These are phyloP conservation scores for Monosporozyma yasuniensis DNA, from an alignment of 805 yeast species.

Conservation along the genomic window DNA sequence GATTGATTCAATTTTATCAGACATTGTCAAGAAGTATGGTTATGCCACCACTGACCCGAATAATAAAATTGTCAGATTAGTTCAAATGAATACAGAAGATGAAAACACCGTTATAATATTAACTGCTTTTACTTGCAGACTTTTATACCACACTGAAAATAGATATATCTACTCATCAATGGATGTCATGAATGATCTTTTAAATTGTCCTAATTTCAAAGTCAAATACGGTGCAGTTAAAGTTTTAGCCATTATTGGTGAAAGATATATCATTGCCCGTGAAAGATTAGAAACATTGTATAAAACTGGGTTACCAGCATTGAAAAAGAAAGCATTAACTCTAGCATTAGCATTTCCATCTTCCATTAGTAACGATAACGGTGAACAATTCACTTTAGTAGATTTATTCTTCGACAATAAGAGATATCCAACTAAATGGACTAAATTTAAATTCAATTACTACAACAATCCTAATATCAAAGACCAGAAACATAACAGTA, in stretches of 20 bases:
- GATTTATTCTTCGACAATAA: constrained; percentile 39
- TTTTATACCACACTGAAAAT: constrained; percentile 62
- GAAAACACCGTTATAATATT: constrained; percentile 41
- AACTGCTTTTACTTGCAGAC: constrained; percentile 49
- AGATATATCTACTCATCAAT: constrained; percentile 60
- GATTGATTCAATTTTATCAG: constrained; percentile 59
- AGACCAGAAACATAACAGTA: constrained; percentile 12
- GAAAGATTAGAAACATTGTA: constrained; percentile 23
- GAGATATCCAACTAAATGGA: constrained; percentile 49
- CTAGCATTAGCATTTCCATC: constrained; percentile 51
- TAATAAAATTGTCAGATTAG: constrained; percentile 39
- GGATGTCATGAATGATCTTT: constrained; percentile 48
- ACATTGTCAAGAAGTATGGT: constrained; percentile 42
- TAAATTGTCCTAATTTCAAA: constrained; percentile 50
- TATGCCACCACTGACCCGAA: constrained; percentile 30
- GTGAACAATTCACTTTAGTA: constrained; percentile 36
- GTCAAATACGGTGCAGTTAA: constrained; percentile 54
- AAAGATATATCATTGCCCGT: constrained; percentile 41
- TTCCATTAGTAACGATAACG: constrained; percentile 32
- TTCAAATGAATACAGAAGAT: constrained; percentile 39
- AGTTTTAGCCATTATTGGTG: constrained; percentile 51
- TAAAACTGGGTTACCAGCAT: constrained; percentile 21
- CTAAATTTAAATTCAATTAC: constrained; percentile 44
- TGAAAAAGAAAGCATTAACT: constrained; percentile 40
- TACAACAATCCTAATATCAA: constrained; percentile 24